Percentiles rank a stretch among this genome's conserved stretches.
phyloP scores from a whole-genome alignment of 1,284 basidiomycete species.

The Ustilago tritici region DNA sequence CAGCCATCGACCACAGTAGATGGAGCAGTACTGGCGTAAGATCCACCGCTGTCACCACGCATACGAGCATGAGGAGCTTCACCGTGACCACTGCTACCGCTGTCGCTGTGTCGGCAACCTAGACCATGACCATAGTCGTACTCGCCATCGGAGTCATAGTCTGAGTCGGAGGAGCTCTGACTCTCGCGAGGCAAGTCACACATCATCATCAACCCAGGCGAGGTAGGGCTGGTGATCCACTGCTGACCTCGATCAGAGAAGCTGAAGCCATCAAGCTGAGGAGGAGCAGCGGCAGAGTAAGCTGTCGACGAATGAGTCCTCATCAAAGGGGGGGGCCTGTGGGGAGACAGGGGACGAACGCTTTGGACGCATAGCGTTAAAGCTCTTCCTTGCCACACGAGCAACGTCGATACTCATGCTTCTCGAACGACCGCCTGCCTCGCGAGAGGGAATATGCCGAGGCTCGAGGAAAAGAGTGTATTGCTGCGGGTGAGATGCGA shows the following conservation, averaged over 20 bases:
- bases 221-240: not conserved
- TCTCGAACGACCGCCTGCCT: constrained; percentile 6
- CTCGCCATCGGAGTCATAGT: not conserved
- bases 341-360: not conserved
- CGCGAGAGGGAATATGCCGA: not conserved
- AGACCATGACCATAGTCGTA: constrained; percentile 3
- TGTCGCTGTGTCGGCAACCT: constrained; percentile 20
- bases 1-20: constrained; percentile 9
- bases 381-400: constrained; percentile 16
- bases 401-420: constrained; percentile 31
- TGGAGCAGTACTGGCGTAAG: constrained; percentile 14
- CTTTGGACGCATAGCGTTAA: constrained; percentile 18
- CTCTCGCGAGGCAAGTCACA: constrained; percentile 24
- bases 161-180: constrained; percentile 17
- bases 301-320: not conserved
- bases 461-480: not conserved
- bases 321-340: not conserved
- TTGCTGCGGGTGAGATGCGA: constrained; percentile 5
- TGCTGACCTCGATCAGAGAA: constrained; percentile 5
- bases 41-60: constrained; percentile 12
- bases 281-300: not conserved
- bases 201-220: not conserved
- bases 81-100: constrained; percentile 20
- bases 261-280: constrained; percentile 4
- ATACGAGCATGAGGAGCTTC: not conserved